Conservation (phyloP, 2,329 filamentous ascomycete genomes). For the Aspergillus udagawae region DNA sequence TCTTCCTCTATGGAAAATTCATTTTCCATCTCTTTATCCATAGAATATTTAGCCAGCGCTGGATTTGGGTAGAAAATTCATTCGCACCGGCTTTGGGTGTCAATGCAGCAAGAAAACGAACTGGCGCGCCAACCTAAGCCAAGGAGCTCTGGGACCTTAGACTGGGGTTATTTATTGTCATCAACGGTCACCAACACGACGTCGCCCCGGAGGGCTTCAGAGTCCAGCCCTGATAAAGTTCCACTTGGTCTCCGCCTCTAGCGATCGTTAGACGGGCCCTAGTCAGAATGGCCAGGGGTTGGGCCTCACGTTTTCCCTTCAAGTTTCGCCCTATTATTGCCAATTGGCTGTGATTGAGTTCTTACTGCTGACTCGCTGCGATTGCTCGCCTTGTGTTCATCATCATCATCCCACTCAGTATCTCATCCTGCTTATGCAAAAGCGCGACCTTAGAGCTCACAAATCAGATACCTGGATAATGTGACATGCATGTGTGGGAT, state of each 20-base stretch:
- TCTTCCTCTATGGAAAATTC: not conserved
- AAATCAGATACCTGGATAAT: not conserved
- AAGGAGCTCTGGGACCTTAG: not conserved
- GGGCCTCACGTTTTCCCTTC: conserved; percentile 8
- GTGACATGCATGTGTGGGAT: conserved; percentile 3
- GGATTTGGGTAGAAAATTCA: not conserved
- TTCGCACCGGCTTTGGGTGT: conserved; percentile 1
- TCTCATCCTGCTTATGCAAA: not conserved
- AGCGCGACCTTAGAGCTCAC: not conserved
- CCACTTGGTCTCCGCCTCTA: conserved; percentile 21
- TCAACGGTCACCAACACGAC: not conserved
- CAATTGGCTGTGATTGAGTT: not conserved
- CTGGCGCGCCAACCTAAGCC: not conserved
- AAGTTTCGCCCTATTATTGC: not conserved
- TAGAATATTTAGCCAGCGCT: not conserved
- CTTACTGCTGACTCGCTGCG: not conserved
- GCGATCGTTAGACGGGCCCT: conserved; percentile 20
- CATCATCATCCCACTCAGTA: conserved; percentile 1
- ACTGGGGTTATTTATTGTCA: not conserved
- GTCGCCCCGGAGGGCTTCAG: conserved; percentile 6
- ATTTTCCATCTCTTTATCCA: too few species aligned
- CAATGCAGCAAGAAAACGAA: not conserved
- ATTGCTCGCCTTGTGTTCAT: not conserved
- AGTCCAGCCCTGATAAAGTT: conserved; percentile 19
- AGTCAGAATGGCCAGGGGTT: conserved; percentile 18